Conservation (phyloP, 257 asterid species). For the Scutellaria barbata region DNA sequence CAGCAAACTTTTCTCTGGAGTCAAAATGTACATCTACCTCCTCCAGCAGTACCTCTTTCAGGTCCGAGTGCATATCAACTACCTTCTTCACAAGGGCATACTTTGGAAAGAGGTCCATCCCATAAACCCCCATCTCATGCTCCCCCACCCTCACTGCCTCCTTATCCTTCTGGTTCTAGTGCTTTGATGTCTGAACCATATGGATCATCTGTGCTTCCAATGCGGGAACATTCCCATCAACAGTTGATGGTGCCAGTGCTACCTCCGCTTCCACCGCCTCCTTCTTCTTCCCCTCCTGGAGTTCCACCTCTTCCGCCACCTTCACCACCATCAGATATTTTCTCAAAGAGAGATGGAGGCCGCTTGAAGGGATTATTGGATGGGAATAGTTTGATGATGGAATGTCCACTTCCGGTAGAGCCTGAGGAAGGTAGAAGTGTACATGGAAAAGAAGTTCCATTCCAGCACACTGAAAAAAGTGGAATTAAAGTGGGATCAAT, state of each 20-base stretch:
- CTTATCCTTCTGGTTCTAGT: slow-evolving; percentile 43
- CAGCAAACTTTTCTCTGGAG: slow-evolving; percentile 54
- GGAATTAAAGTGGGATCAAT: slow-evolving; percentile 44
- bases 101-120: slow-evolving; percentile 46
- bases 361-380: slow-evolving; percentile 27
- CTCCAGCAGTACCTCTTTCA: slow-evolving; percentile 41
- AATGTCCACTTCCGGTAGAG: slow-evolving; percentile 43
- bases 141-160: slow-evolving; percentile 40
- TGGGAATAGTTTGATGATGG: slow-evolving; percentile 37
- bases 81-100: slow-evolving; percentile 55
- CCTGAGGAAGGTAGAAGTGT: slow-evolving; percentile 40
- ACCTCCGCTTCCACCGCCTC: slow-evolving; percentile 57
- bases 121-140: slow-evolving; percentile 46
- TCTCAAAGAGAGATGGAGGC: slow-evolving; percentile 36
- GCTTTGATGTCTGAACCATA: slow-evolving; percentile 40
- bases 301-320: slow-evolving; percentile 65
- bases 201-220: slow-evolving; percentile 40
- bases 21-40: slow-evolving; percentile 49
- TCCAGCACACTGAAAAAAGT: slow-evolving; percentile 45
- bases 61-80: slow-evolving; percentile 47
- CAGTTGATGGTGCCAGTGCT: slow-evolving; percentile 38
- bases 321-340: slow-evolving; percentile 47
- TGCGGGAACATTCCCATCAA: slow-evolving; percentile 40
- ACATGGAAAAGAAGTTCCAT: slow-evolving; percentile 36
- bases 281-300: slow-evolving; percentile 57